These are phyloP conservation scores for Panaeolus papilionaceus DNA, from an alignment of 768 basidiomycete genomes.

Conservation along the genomic window DNA sequence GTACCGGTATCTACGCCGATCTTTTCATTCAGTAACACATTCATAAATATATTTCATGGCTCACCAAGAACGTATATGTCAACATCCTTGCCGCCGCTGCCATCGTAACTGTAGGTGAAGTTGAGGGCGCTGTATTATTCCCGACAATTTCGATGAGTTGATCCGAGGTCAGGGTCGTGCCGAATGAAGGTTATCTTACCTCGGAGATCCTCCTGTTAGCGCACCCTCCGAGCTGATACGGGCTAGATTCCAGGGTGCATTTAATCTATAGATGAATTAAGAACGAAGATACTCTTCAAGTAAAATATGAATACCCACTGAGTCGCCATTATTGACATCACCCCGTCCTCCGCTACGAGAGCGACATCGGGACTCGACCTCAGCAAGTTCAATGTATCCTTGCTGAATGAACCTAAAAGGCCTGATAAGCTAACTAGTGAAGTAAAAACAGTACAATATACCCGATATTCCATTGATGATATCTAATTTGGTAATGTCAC, in stretches of 20 bases:
- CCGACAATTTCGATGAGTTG: neutral
- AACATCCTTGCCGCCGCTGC: neutral
- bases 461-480: conserved; percentile 4
- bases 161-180: neutral
- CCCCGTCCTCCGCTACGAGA: neutral
- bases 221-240: neutral
- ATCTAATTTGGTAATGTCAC: neutral
- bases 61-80: conserved; percentile 9
- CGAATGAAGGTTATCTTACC: neutral
- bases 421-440: neutral
- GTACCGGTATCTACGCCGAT: conserved; percentile 1
- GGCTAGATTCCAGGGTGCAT: neutral
- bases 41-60: neutral
- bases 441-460: neutral
- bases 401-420: neutral
- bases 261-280: neutral
- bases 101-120: neutral
- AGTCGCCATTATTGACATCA: neutral
- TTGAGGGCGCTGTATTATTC: neutral
- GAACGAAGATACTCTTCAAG: too few species aligned
- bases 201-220: neutral
- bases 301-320: neutral
- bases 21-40: neutral
- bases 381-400: neutral
- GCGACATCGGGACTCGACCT: neutral